Evolutionary conservation across 2,329 filamentous ascomycete genomes (phyloP), one percentile per base, ranked within the genome.

Genomic region (Aspergillus cejpii): DNA sequence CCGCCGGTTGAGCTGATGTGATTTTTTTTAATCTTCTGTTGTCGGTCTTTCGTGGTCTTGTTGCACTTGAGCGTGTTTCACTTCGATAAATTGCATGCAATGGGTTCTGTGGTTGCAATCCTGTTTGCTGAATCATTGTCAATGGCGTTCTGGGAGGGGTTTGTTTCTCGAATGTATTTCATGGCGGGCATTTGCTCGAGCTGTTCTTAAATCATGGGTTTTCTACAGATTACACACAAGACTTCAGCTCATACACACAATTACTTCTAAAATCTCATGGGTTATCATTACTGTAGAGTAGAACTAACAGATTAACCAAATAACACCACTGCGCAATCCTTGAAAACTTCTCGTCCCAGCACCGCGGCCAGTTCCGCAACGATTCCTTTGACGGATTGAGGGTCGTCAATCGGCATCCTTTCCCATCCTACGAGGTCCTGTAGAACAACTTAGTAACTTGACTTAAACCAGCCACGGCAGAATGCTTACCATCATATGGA

Each of bases 1-100:
- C 77, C 77, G 17, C 77, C 77, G 1, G 70, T 79, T 11, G 77
- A 80, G 60, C 55, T 80, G 57, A 79, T 79, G 75, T 62, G 71
- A 15, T 34, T 15, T 14, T 41, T 31, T 34, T n/a, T 3, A 21
- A 33, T 26, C 11, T 19, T n/a, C n/a, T 29, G 23, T 39, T 41
- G 7, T 39, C 17, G 12, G n/a, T 28, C 8, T 33, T 42, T 27
- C 28, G 23, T 20, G 31, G 34, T 37, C 33, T 21, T 12, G 14
- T 39, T 48, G 44, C 36, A 36, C 33, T 50, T 49, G 45, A 47
- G 40, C 40, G 38, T 36, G 39, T 41, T n/a, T 29, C 17, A 17
- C 8, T 23, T 12, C 2, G 23, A 24, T 24, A 24, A 19, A 24
- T 24, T 24, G 8, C 23, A 8, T 24, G 23, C 23, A 15, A 24